Percentiles rank a stretch among this genome's conserved stretches.
Conservation (phyloP, 441 rosid species). For the Breynia disticha region DNA sequence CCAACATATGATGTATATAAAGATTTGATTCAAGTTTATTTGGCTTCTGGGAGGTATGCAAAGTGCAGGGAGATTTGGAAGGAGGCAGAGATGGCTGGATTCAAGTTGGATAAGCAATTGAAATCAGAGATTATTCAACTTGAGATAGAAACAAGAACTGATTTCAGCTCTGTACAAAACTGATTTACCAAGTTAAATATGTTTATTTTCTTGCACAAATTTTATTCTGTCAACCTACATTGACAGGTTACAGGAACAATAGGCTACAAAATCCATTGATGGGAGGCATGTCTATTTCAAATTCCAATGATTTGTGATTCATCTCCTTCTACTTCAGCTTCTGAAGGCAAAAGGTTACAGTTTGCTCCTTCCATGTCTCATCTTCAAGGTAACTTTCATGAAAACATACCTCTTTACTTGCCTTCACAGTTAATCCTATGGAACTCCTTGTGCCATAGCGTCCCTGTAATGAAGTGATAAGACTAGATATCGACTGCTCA, state of each 20-base stretch:
- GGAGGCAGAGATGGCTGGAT: conserved; percentile 77
- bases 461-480: conserved; percentile 28
- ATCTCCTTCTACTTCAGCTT: conserved; percentile 16
- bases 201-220: background rate
- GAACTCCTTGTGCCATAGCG: conserved; percentile 52
- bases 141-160: conserved; percentile 22
- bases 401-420: conserved; percentile 37
- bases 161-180: background rate
- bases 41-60: conserved; percentile 47
- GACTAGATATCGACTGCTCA: background rate
- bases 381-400: conserved; percentile 47
- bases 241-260: conserved; percentile 5
- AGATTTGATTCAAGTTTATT: conserved; percentile 38
- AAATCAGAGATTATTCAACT: conserved; percentile 28
- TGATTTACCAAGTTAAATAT: background rate
- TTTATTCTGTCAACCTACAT: conserved; percentile 10
- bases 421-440: conserved; percentile 29
- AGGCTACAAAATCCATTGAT: background rate
- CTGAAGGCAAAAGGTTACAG: conserved; percentile 27
- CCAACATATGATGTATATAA: conserved; percentile 66
- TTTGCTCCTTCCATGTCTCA: conserved; percentile 46
- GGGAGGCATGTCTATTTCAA: background rate
- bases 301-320: background rate
- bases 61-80: conserved; percentile 60
- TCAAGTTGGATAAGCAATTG: conserved; percentile 39